Evolutionary conservation across 345 rosid genomes (phyloP).

Genomic region (Crucihimalaya himalaica): DNA sequence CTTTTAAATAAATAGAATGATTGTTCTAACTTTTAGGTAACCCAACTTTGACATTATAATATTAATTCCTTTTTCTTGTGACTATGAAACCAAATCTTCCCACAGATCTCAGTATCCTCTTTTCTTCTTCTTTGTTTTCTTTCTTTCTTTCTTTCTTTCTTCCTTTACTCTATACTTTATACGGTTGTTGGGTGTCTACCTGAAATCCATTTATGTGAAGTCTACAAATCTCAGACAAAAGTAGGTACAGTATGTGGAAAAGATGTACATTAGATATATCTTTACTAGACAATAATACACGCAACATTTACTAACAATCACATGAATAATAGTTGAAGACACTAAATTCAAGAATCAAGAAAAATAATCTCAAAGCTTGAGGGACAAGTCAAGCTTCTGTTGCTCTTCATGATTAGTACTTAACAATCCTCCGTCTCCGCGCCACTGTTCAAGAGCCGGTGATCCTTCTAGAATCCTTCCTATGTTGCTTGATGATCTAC

Average conservation of each 20-base stretch:
- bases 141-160: no score
- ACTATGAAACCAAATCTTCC: conserved; percentile 38
- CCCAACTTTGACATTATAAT: conserved; percentile 41
- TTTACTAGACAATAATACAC: conserved; percentile 31
- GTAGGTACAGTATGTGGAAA: not conserved
- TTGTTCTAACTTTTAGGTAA: conserved; percentile 41
- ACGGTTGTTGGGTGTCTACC: conserved; percentile 30
- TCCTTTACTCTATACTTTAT: conserved; percentile 17
- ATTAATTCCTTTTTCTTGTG: conserved; percentile 33
- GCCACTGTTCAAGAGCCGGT: conserved; percentile 43
- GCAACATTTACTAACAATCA: conserved; percentile 30
- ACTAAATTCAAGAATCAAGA: conserved; percentile 21
- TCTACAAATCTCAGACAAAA: conserved; percentile 3
- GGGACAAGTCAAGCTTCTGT: conserved; percentile 67
- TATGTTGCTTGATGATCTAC: conserved; percentile 39
- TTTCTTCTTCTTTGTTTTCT: not conserved
- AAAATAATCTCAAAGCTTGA: conserved; percentile 54
- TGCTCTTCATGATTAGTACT: conserved; percentile 49
- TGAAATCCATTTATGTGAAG: conserved; percentile 23
- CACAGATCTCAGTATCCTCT: conserved; percentile 28
- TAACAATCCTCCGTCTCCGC: conserved; percentile 36
- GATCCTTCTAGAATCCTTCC: conserved; percentile 41
- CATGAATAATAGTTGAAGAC: conserved; percentile 1
- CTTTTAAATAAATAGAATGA: conserved; percentile 33
- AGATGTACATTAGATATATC: conserved; percentile 8